Conservation (phyloP, 2,329 filamentous ascomycete genomes). For the Claviceps pusilla region DNA sequence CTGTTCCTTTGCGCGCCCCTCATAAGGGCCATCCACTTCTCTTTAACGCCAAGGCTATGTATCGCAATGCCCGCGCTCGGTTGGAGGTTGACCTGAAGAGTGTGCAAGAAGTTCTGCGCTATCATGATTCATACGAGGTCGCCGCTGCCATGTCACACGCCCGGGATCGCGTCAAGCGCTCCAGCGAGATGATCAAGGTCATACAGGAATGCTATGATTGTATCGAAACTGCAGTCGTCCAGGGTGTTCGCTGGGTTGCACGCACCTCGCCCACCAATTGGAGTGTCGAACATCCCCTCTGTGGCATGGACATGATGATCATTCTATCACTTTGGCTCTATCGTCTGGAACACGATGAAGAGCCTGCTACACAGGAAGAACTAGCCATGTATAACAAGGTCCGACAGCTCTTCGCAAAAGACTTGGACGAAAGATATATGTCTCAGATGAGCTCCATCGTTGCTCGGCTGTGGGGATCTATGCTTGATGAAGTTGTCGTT, state of each 20-base stretch:
- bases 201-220: slow-evolving; percentile 96
- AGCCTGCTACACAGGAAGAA: slow-evolving; percentile 73
- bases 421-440: slow-evolving; percentile 67
- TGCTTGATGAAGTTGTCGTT: slow-evolving; percentile 96
- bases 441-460: slow-evolving; percentile 88
- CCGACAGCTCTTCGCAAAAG: slow-evolving; percentile 77
- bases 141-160: slow-evolving; percentile 92
- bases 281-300: slow-evolving; percentile 96
- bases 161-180: slow-evolving; percentile 85
- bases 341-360: slow-evolving; percentile 96
- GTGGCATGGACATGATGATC: slow-evolving; percentile 92
- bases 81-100: slow-evolving; percentile 91
- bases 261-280: slow-evolving; percentile 95
- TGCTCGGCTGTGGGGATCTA: slow-evolving; percentile 87
- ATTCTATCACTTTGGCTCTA: slow-evolving; percentile 97
- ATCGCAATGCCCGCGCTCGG: slow-evolving; percentile 80
- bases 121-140: slow-evolving; percentile 94
- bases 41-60: slow-evolving; percentile 96
- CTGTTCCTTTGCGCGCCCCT: slow-evolving; percentile 80
- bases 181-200: slow-evolving; percentile 94
- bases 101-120: slow-evolving; percentile 88
- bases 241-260: slow-evolving; percentile 96
- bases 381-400: slow-evolving; percentile 85
- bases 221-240: slow-evolving; percentile 85
- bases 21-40: slow-evolving; percentile 93